These are phyloP conservation scores for Exserohilum turcica DNA, from an alignment of 2,329 filamentous ascomycete genomes.

Conservation along the genomic window DNA sequence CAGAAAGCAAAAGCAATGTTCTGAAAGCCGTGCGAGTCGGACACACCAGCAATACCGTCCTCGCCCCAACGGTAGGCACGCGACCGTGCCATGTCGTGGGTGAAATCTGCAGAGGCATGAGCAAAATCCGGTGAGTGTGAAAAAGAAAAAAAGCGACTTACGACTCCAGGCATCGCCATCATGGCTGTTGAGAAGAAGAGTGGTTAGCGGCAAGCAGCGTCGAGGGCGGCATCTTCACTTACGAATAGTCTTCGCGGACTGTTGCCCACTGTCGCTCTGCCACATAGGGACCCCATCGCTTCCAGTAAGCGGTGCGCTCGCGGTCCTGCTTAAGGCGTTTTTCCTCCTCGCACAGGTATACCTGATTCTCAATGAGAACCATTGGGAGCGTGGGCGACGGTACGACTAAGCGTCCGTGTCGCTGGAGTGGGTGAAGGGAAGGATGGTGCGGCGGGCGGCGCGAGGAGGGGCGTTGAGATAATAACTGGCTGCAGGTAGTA, in stretches of 20 bases:
- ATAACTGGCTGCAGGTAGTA: slow-evolving; percentile 24
- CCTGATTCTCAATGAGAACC: slow-evolving; percentile 88
- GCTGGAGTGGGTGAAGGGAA: slow-evolving; percentile 9
- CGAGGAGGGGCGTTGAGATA: slow-evolving; percentile 31
- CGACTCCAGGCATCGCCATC: slow-evolving; percentile 93
- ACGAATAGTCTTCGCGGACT: slow-evolving; percentile 90
- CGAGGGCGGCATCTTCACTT: slow-evolving; percentile 44
- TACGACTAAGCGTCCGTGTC: slow-evolving; percentile 7
- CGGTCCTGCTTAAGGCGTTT: slow-evolving; percentile 85
- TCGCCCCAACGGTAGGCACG: slow-evolving; percentile 94
- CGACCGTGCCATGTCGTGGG: slow-evolving; percentile 87
- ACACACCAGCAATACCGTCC: slow-evolving; percentile 94
- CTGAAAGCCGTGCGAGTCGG: slow-evolving; percentile 86
- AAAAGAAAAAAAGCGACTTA: slow-evolving; percentile 56
- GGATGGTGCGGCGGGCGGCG: slow-evolving; percentile 20
- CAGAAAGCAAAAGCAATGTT: slow-evolving; percentile 97
- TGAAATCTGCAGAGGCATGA: slow-evolving; percentile 70
- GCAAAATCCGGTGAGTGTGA: slow-evolving; percentile 12
- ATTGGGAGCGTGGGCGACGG: slow-evolving; percentile 56
- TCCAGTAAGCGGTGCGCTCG: slow-evolving; percentile 89
- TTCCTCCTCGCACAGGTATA: slow-evolving; percentile 89
- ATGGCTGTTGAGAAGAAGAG: slow-evolving; percentile 57
- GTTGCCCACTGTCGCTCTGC: slow-evolving; percentile 96
- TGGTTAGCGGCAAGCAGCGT: slow-evolving; percentile 31
- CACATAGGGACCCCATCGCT: slow-evolving; percentile 95